Conservation (phyloP, 495 filamentous ascomycete species). For the Penicillium mononematosum region DNA sequence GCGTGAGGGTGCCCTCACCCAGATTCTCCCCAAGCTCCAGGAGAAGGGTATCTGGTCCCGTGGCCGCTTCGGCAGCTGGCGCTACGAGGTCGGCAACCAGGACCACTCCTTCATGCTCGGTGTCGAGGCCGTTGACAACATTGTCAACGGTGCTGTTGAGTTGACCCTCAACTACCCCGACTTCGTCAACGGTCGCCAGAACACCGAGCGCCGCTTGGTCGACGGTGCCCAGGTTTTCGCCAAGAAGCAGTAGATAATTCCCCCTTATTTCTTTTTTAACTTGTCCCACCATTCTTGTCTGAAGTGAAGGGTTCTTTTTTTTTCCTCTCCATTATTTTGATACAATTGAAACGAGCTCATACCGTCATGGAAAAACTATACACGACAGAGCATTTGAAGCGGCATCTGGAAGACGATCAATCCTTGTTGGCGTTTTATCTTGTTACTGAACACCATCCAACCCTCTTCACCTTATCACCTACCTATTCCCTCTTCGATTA, state of each 20-base stretch:
- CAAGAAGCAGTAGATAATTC: constrained; percentile 46
- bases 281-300: constrained; percentile 10
- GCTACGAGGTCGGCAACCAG: constrained; percentile 97
- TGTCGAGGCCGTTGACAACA: constrained; percentile 94
- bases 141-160: constrained; percentile 92
- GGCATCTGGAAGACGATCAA: constrained; percentile 32
- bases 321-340: constrained; percentile 17
- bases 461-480: constrained; percentile 20
- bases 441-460: constrained; percentile 25
- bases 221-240: constrained; percentile 69
- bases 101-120: constrained; percentile 99
- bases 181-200: constrained; percentile 90
- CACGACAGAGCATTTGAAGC: constrained; percentile 34
- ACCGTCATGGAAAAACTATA: constrained; percentile 25
- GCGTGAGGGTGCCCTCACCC: constrained; percentile 89
- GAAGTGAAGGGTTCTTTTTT: constrained; percentile 7
- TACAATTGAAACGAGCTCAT: constrained; percentile 30
- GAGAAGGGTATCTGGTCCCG: constrained; percentile 89
- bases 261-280: constrained; percentile 16
- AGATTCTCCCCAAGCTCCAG: constrained; percentile 90
- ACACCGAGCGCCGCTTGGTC: constrained; percentile 82
- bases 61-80: constrained; percentile 96
- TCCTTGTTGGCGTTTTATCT: constrained; percentile 36
- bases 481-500: constrained; percentile 25
- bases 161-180: constrained; percentile 98